phyloP scores from a whole-genome alignment of 768 basidiomycete genomes.

The Chiua virens region DNA sequence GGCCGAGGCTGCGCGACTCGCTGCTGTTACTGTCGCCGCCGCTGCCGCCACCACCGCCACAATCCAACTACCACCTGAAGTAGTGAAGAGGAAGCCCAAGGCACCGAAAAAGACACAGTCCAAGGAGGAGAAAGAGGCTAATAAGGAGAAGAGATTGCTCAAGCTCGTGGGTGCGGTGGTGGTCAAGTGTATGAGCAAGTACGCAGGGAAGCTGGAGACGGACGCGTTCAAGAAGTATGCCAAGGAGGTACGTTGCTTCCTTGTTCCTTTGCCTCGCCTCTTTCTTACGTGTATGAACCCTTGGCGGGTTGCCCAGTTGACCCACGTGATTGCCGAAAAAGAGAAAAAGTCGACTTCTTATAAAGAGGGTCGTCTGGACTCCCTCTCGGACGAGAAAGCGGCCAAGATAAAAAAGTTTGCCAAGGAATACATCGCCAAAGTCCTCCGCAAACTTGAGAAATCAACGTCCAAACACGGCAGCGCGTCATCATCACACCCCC shows the following conservation, averaged over 20 bases:
- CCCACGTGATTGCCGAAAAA: slow-evolving; percentile 84
- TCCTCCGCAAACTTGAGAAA: slow-evolving; percentile 66
- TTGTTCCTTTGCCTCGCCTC: not conserved
- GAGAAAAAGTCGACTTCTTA: slow-evolving; percentile 90
- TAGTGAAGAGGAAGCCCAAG: slow-evolving; percentile 29
- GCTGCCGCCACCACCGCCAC: not conserved
- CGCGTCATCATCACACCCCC: slow-evolving; percentile 20
- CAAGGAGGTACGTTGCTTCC: slow-evolving; percentile 67
- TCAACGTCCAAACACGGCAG: slow-evolving; percentile 23
- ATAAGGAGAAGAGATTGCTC: slow-evolving; percentile 78
- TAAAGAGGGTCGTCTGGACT: slow-evolving; percentile 67
- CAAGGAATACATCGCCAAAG: slow-evolving; percentile 86
- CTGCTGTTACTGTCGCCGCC: not conserved
- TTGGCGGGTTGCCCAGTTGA: slow-evolving; percentile 53
- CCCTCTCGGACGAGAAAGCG: slow-evolving; percentile 83
- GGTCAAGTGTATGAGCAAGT: slow-evolving; percentile 91
- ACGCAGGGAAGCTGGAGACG: slow-evolving; percentile 68
- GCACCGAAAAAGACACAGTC: slow-evolving; percentile 41
- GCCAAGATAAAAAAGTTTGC: slow-evolving; percentile 90
- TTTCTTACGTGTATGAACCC: slow-evolving; percentile 1
- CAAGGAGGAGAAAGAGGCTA: slow-evolving; percentile 60
- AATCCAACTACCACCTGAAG: slow-evolving; percentile 11
- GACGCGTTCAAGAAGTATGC: slow-evolving; percentile 94
- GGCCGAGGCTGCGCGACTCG: slow-evolving; percentile 30
- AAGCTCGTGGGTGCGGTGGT: slow-evolving; percentile 89